Conservation (phyloP, 164 flowering plant species). For the Nelumbo lutea region DNA sequence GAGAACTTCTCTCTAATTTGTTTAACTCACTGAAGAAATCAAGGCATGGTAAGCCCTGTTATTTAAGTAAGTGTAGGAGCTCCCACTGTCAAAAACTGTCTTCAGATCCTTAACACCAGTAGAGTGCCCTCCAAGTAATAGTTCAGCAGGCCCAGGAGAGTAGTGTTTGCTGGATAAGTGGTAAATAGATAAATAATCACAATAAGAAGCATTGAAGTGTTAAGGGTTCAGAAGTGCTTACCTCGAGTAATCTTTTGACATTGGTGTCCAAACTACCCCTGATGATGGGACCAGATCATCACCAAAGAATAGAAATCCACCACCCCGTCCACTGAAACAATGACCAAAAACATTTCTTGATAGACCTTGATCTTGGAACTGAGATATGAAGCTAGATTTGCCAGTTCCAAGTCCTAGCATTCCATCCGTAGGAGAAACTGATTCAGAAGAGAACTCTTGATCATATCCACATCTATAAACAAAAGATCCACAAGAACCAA, state of each 20-base stretch:
- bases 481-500: not conserved
- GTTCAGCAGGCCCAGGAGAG: constrained; percentile 68
- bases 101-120: constrained; percentile 43
- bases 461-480: constrained; percentile 83
- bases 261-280: constrained; percentile 61
- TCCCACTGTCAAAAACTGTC: constrained; percentile 82
- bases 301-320: constrained; percentile 84
- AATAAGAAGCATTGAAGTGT: not conserved
- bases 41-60: constrained; percentile 56
- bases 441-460: constrained; percentile 47
- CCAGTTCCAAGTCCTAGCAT: constrained; percentile 88
- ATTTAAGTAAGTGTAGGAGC: constrained; percentile 74
- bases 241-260: constrained; percentile 49
- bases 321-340: constrained; percentile 63
- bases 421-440: constrained; percentile 66
- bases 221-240: not conserved
- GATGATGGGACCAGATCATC: constrained; percentile 61
- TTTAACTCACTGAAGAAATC: constrained; percentile 45
- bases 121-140: constrained; percentile 46
- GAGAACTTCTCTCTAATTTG: not conserved
- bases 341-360: constrained; percentile 74
- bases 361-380: constrained; percentile 57
- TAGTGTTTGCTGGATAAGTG: constrained; percentile 53
- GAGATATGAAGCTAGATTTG: constrained; percentile 59
- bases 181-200: not conserved